Percentiles rank a stretch among this genome's conserved stretches.
phyloP scores from a whole-genome alignment of 2,329 filamentous ascomycete species.

The Penicillium sp. region DNA sequence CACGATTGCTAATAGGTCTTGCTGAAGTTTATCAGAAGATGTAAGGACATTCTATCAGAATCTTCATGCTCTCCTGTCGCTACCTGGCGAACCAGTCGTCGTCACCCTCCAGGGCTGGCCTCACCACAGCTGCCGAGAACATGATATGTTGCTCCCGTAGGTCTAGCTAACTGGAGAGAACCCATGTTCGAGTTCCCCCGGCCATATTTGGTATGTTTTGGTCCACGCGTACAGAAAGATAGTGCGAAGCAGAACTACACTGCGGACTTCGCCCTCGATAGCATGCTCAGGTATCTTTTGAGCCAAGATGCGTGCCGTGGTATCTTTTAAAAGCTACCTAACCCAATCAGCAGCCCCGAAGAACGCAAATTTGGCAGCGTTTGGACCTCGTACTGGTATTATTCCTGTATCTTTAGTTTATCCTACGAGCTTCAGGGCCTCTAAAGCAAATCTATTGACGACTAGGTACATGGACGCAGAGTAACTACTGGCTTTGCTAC shows the following conservation, averaged over 20 bases:
- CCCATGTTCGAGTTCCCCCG: neutral
- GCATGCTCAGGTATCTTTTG: too few relatives aligned
- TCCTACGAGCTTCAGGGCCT: neutral
- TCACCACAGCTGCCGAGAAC: neutral
- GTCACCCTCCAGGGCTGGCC: neutral
- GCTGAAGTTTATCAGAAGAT: neutral
- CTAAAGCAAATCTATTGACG: neutral
- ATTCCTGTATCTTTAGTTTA: neutral
- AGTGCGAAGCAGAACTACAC: too few relatives aligned
- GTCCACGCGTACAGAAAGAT: too few relatives aligned
- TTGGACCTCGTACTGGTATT: too few relatives aligned
- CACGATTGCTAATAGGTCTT: too few relatives aligned
- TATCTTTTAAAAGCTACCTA: too few relatives aligned
- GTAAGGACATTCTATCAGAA: neutral
- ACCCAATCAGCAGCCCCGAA: too few relatives aligned
- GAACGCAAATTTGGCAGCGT: too few relatives aligned
- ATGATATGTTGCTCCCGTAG: neutral
- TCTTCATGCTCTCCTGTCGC: neutral
- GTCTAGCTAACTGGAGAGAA: neutral
- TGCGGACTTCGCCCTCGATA: too few relatives aligned
- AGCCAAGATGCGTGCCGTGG: too few relatives aligned
- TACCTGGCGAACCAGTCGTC: neutral
- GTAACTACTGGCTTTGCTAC: constrained; percentile 14
- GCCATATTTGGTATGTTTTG: neutral
- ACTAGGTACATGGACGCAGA: constrained; percentile 10